Evolutionary conservation across 192 early-diverging fungal genomes (phyloP).

Genomic region (Mortierella claussenii): DNA sequence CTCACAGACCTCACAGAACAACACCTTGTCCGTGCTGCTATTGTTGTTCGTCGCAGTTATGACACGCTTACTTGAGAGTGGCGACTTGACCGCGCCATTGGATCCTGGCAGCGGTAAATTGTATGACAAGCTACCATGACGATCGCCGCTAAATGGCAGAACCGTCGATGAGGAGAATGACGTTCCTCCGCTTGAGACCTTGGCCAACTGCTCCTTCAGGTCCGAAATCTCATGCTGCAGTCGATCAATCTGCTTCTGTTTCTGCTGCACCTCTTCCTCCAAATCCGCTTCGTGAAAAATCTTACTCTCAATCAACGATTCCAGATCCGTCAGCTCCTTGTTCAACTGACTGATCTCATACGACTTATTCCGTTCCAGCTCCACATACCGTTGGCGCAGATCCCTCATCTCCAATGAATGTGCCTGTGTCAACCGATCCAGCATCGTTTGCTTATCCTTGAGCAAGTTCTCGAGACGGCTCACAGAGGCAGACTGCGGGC

Average conservation of each 20-base stretch:
- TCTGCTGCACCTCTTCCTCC: conserved; percentile 64
- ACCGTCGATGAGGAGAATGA: conserved; percentile 1
- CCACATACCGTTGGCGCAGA: conserved; percentile 60
- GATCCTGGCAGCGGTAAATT: neutral
- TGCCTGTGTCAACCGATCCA: conserved; percentile 56
- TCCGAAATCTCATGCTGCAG: conserved; percentile 61
- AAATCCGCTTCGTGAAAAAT: conserved; percentile 79
- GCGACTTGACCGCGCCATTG: conserved; percentile 4
- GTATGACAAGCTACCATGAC: conserved; percentile 5
- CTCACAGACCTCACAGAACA: conserved; percentile 80
- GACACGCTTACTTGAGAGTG: neutral
- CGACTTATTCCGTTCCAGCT: conserved; percentile 69
- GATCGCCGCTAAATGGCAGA: conserved; percentile 23
- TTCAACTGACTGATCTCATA: conserved; percentile 67
- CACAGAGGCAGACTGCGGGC: conserved; percentile 30
- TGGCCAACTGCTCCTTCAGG: conserved; percentile 60
- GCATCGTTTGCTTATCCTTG: conserved; percentile 56
- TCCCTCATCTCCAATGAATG: conserved; percentile 64
- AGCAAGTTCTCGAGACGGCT: conserved; percentile 51
- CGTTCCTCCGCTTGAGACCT: conserved; percentile 18
- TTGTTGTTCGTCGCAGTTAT: conserved; percentile 23
- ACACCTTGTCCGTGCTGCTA: conserved; percentile 43
- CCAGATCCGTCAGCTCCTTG: conserved; percentile 73
- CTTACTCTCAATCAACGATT: conserved; percentile 78
- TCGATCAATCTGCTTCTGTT: conserved; percentile 55